phyloP scores from a whole-genome alignment of 768 basidiomycete species.

The Suillus lakei region DNA sequence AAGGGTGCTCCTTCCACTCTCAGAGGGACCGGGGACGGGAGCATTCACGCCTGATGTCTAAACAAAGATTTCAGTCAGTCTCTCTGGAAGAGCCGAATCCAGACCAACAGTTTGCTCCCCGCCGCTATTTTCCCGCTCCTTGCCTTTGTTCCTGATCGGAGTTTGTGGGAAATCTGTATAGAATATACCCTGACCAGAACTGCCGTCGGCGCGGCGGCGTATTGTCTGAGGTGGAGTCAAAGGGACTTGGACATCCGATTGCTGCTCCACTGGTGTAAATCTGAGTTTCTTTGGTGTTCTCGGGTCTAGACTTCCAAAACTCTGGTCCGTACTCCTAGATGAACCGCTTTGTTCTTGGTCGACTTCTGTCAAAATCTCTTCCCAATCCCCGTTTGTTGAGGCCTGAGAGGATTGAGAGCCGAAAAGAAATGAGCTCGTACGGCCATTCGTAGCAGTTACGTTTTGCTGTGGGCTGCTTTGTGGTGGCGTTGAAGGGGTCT shows the following conservation, averaged over 20 bases:
- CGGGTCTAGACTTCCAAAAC: conserved; percentile 7
- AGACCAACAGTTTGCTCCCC: conserved; percentile 21
- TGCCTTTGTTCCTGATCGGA: conserved; percentile 31
- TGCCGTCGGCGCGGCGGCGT: conserved; percentile 8
- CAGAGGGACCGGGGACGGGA: neutral
- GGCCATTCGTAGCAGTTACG: conserved; percentile 1
- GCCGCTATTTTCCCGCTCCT: conserved; percentile 19
- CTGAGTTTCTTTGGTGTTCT: conserved; percentile 23
- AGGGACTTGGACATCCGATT: neutral
- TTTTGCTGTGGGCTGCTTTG: conserved; percentile 14
- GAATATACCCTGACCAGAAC: neutral
- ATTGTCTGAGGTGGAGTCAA: conserved; percentile 30
- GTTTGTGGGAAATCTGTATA: conserved; percentile 16
- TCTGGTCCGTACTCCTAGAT: neutral
- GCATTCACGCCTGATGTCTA: neutral
- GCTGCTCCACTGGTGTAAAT: conserved; percentile 12
- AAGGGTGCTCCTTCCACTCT: neutral
- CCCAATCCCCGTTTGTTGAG: conserved; percentile 28
- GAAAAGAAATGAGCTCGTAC: neutral
- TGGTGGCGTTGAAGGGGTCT: neutral
- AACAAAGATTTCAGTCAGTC: conserved; percentile 6
- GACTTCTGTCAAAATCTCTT: conserved; percentile 16
- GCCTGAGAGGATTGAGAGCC: conserved; percentile 26
- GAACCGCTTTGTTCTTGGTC: conserved; percentile 14
- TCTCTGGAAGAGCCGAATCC: neutral